Base-by-base conservation (phyloP, 257 asterid genomes). In the Handroanthus guayacan region DNA sequence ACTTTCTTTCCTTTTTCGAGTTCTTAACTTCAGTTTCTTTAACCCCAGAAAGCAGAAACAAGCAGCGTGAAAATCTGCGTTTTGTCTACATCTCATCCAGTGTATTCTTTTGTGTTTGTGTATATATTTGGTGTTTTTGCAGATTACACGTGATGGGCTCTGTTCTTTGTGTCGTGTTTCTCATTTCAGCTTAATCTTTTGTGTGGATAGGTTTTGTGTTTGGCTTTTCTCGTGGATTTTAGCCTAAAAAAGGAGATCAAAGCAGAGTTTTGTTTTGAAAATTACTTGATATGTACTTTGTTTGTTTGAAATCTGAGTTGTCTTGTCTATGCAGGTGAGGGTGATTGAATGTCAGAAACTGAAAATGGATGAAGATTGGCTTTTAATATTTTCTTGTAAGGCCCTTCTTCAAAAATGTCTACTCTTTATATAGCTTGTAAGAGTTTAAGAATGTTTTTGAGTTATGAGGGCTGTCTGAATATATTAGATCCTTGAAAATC, bases 301-400 rank as follows among this genome's bases (percentile, higher is more conserved):
- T 20, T 20, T 34, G 56, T 51, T 73, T 50, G 57, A 61, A 75
- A 76, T 66, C 62, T 72, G 72, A 71, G 71, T 71, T 71, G 45
- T 20, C 18, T 71, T 71, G 45, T 20, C 18, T 52, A 7, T 71
- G 79, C 55, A 64, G 69, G 69, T 72, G 66, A 37, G 4, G 45
- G 16, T 39, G 51, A 61, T 25, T 39, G 51, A 61, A 5, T 36
- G 54, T 3, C 43, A 54, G 70, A 63, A 67, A 41, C 54, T 67
- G 62, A 56, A 62, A 72, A 60, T 63, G 64, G 78, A 75, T 70
- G 86, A 67, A 62, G 75, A 48, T 70, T 65, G 81, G 69, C 45
- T 54, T 69, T 65, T 25, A 17, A 36, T 44, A 9, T 78, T 54
- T 45, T 13, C 61, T 62, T 51, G 77, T 68, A 44, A 71, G 82